Evolutionary conservation across 2,329 filamentous ascomycete genomes (phyloP).

Genomic region (Pseudogymnoascus sp.): DNA sequence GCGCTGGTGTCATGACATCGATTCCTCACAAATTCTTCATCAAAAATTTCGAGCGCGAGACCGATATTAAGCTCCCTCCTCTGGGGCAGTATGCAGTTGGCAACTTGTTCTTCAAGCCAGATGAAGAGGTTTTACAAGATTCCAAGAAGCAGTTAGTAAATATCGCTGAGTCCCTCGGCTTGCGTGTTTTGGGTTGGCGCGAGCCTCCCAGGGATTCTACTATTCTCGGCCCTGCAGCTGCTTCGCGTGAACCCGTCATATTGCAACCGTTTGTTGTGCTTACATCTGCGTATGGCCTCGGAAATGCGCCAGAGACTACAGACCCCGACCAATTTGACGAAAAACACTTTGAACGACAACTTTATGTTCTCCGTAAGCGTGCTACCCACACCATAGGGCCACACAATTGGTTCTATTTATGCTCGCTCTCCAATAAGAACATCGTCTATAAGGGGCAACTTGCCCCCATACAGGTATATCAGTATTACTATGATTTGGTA

Average conservation of each 20-base stretch:
- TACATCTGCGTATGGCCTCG: slow-evolving; percentile 72
- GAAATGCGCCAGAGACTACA: slow-evolving; percentile 66
- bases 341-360: slow-evolving; percentile 78
- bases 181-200: slow-evolving; percentile 93
- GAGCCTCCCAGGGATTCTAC: slow-evolving; percentile 89
- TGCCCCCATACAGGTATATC: slow-evolving; percentile 88
- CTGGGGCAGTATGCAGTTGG: slow-evolving; percentile 92
- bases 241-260: slow-evolving; percentile 89
- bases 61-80: slow-evolving; percentile 76
- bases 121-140: slow-evolving; percentile 79
- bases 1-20: slow-evolving; percentile 98
- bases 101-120: slow-evolving; percentile 98
- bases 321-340: slow-evolving; percentile 77
- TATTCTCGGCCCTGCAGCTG: slow-evolving; percentile 82
- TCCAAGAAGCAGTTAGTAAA: slow-evolving; percentile 91
- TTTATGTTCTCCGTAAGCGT: slow-evolving; percentile 90
- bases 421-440: slow-evolving; percentile 91
- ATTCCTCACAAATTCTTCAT: slow-evolving; percentile 98
- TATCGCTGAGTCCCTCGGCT: slow-evolving; percentile 75
- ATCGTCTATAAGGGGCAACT: slow-evolving; percentile 98
- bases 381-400: slow-evolving; percentile 89
- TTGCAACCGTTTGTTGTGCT: slow-evolving; percentile 92
- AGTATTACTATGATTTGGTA: slow-evolving; percentile 95
- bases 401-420: slow-evolving; percentile 98
- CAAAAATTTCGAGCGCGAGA: slow-evolving; percentile 93